Evolutionary conservation across 257 asterid species (phyloP), one percentile per base, ranked within the genome.

Genomic region (Dorcoceras hygrometricum): DNA sequence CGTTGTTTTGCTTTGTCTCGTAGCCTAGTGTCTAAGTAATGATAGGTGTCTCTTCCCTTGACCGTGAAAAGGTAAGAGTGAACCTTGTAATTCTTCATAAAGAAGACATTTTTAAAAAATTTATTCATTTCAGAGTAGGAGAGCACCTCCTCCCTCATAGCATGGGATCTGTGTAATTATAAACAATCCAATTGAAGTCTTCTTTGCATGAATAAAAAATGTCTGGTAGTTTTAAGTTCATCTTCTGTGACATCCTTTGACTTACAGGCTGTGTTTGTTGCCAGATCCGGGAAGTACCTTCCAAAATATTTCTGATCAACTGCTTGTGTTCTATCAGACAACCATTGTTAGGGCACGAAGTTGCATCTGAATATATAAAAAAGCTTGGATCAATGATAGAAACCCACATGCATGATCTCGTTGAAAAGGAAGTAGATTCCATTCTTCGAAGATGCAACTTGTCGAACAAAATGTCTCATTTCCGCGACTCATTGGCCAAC

Each of bases 281-380:
- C 86, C 54, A 90, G 97, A 80, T 76, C 74, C 86, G 87, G 12
- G 99, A 93, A 78, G 82, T 92, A 51, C 99, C 95, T n/a, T 86
- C 96, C 0, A 83, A 83, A 80, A 85, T 93, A 75, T 93, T 93
- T 67, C 84, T 88, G 65, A 86, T 93, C 84, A 93, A 90, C 90
- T 93, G 99, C 74, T 76, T 90, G 70, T 86, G 92, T 63, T 95
- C 96, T 72, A 88, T 93, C 75, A 87, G 89, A 28, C 97, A 90
- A 77, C 95, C 99, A 59, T 64, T 90, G 71, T 51, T 81, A 14
- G 91, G 90, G 24, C 90, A 85, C 23, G 91, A 78, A n/a, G 88
- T 84, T 58, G 96, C 97, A 62, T 77, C 90, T 10, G 90, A 82
- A 66, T 88, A 88, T 36, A 92, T 77, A 57, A 86, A 85, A 80